Evolutionary conservation across 805 yeast species (phyloP), one percentile per base, ranked within the genome.

Genomic region (Ascoidea rubescens): DNA sequence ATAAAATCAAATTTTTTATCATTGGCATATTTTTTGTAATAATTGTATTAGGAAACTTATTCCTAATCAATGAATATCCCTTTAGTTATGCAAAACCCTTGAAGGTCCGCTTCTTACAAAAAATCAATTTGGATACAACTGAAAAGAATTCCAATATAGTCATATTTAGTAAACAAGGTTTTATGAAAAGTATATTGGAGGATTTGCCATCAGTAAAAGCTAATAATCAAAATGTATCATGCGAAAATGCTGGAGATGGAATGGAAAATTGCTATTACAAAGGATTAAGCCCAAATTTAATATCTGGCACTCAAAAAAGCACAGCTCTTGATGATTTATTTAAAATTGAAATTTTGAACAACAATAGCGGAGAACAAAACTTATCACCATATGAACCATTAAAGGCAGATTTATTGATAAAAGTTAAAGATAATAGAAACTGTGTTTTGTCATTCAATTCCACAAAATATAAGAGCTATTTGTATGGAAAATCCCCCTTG

Each of bases 51-150:
- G 72, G 77, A 10, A 60, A 72, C 4, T 55, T 68, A 1, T 54
- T 67, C 7, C 61, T 80, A 21, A 58, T 68, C n/a, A 56, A 70
- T 21, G 63, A 69, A 14, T 63, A 66, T 2, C 85, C 96, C n/a
- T 87, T 83, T 62, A 76, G 81, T 33, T 68, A 71, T 31, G 59
- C 66, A 5, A 70, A 76, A 42, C 96, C 96, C 4, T 63, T 87
- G 64, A 89, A 87, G 62, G 68, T 87, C 53, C 71, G 90, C 56
- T 84, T 84, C 59, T 67, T 80, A 43, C 90, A 89, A 64, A 67
- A 69, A 1, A 70, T 84, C 51, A 76, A 84, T 56, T 64, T 82
- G 53, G 64, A 66, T 48, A 51, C 53, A 10, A 55, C 47, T 1
- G 51, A 60, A 1, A 45, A 59, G 2, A 60, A 60, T 4, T 65